Conservation (phyloP, 192 early-diverging fungal species). For the Paraglomus brasilianum region DNA sequence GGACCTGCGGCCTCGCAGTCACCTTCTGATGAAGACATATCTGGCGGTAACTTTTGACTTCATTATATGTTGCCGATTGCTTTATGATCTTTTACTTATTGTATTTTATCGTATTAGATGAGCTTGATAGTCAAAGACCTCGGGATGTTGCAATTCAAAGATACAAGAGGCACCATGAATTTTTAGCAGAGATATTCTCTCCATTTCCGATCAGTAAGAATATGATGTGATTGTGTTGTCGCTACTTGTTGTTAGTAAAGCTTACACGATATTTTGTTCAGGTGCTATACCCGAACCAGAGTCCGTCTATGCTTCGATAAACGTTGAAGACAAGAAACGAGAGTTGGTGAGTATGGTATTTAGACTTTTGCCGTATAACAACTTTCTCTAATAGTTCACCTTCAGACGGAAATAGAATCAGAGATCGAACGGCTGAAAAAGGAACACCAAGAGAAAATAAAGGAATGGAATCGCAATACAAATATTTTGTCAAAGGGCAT, state of each 20-base stretch:
- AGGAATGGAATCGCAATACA: slow-evolving; percentile 37
- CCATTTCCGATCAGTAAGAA: slow-evolving; percentile 55
- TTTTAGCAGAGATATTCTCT: slow-evolving; percentile 65
- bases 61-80: background rate
- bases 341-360: slow-evolving; percentile 26
- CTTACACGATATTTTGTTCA: slow-evolving; percentile 1
- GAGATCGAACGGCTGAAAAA: slow-evolving; percentile 34
- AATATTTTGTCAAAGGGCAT: slow-evolving; percentile 38
- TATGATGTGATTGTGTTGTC: background rate
- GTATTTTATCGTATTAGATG: slow-evolving; percentile 45
- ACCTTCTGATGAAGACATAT: slow-evolving; percentile 52
- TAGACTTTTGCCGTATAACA: slow-evolving; percentile 8
- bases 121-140: slow-evolving; percentile 55
- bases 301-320: slow-evolving; percentile 32
- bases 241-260: background rate
- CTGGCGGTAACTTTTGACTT: slow-evolving; percentile 41
- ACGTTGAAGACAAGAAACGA: slow-evolving; percentile 33
- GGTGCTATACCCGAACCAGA: slow-evolving; percentile 36
- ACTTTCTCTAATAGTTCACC: slow-evolving; percentile 18
- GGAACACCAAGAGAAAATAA: slow-evolving; percentile 45
- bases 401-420: slow-evolving; percentile 31
- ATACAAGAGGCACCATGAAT: slow-evolving; percentile 64
- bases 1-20: background rate
- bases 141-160: slow-evolving; percentile 62
- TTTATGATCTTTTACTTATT: background rate